phyloP scores from a whole-genome alignment of 192 early-diverging fungal species.

The Coemansia sp. region DNA sequence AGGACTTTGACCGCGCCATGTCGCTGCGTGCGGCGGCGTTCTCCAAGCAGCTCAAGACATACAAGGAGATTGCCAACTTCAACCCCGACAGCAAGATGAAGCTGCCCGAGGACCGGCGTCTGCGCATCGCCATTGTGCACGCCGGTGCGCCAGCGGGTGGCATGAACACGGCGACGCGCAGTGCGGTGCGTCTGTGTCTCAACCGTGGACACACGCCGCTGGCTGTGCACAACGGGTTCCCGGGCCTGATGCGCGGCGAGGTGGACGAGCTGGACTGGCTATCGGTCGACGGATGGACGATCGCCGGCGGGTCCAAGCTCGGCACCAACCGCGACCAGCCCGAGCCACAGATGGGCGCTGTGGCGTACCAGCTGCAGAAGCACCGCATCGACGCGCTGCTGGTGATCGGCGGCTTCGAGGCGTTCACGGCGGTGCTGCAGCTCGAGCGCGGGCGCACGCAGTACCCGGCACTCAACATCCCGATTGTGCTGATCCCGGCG shows the following conservation, averaged over 20 bases:
- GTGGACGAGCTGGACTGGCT: slow-evolving; percentile 77
- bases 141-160: slow-evolving; percentile 95
- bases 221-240: slow-evolving; percentile 90
- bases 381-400: slow-evolving; percentile 85
- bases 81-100: slow-evolving; percentile 38
- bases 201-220: slow-evolving; percentile 86
- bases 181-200: slow-evolving; percentile 75
- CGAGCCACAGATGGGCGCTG: slow-evolving; percentile 74
- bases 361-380: slow-evolving; percentile 90
- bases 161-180: slow-evolving; percentile 94
- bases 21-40: slow-evolving; percentile 85
- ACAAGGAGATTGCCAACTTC: slow-evolving; percentile 57
- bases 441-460: slow-evolving; percentile 65
- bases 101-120: slow-evolving; percentile 45
- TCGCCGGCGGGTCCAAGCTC: slow-evolving; percentile 84
- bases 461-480: slow-evolving; percentile 93
- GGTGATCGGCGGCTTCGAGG: slow-evolving; percentile 97
- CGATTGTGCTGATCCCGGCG: slow-evolving; percentile 88
- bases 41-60: slow-evolving; percentile 58
- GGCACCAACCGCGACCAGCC: slow-evolving; percentile 95
- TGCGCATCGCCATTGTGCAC: slow-evolving; percentile 90
- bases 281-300: slow-evolving; percentile 87
- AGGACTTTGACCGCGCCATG: slow-evolving; percentile 89
- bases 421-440: slow-evolving; percentile 72
- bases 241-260: slow-evolving; percentile 81